Conservation (phyloP, 116 monocot genomes). For the Iris pallida region DNA sequence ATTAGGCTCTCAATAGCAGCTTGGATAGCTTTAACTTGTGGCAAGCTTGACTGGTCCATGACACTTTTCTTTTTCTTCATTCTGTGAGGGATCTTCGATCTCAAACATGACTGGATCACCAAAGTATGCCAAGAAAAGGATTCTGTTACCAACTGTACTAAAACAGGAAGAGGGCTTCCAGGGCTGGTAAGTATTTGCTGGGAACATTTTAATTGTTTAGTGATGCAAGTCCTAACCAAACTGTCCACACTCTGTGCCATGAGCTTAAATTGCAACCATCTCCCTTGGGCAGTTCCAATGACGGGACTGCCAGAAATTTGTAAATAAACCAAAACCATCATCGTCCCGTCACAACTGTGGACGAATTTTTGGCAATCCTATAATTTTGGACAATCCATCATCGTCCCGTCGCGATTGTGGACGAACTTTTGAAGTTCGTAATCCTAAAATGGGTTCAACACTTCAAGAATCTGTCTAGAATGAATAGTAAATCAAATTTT, state of each 20-base stretch:
- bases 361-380: no score
- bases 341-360: no score
- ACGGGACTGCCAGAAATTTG: no score
- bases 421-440: no score
- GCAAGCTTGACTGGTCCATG: slow-evolving; percentile 22
- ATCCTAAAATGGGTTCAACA: no score
- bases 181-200: slow-evolving; percentile 29
- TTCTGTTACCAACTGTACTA: slow-evolving; percentile 71
- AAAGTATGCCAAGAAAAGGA: slow-evolving; percentile 71
- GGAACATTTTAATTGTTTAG: slow-evolving; percentile 28
- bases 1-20: slow-evolving; percentile 41
- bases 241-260: slow-evolving; percentile 57
- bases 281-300: slow-evolving; percentile 2
- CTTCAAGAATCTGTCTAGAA: no score
- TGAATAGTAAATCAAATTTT: no score
- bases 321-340: no score
- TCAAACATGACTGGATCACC: slow-evolving; percentile 57
- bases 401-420: no score
- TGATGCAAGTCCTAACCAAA: slow-evolving; percentile 44
- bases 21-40: slow-evolving; percentile 22
- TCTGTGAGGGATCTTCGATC: slow-evolving; percentile 48
- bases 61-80: slow-evolving; percentile 72
- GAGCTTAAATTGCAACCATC: slow-evolving; percentile 21
- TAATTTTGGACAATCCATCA: no score
- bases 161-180: slow-evolving; percentile 36